Evolutionary conservation across 495 filamentous ascomycete genomes (phyloP).

Genomic region (Staphylotrichum tortipilum): DNA sequence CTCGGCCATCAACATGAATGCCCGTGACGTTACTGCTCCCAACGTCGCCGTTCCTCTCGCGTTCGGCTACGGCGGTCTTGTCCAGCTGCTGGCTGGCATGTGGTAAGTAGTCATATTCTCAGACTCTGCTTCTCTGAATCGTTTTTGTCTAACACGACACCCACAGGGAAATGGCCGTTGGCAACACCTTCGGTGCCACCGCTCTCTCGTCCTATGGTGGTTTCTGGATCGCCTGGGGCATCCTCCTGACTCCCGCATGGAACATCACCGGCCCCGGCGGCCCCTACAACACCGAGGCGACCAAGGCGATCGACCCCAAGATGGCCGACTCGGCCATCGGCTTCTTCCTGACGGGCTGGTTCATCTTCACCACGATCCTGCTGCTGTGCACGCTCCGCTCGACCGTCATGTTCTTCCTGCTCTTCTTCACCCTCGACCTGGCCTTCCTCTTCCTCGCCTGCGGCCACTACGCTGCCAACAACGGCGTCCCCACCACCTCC

Average conservation of each 20-base stretch:
- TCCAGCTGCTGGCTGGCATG: slow-evolving; percentile 93
- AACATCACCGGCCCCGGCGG: slow-evolving; percentile 51
- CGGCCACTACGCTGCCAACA: slow-evolving; percentile 49
- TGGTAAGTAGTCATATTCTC: slow-evolving; percentile 57
- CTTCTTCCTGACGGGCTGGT: slow-evolving; percentile 88
- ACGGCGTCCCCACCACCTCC: slow-evolving; percentile 15
- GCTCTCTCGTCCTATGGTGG: slow-evolving; percentile 94
- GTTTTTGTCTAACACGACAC: not conserved
- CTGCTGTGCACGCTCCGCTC: slow-evolving; percentile 85
- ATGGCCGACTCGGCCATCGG: slow-evolving; percentile 58
- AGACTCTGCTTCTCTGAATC: not conserved
- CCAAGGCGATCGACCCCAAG: slow-evolving; percentile 24
- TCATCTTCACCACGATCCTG: slow-evolving; percentile 91
- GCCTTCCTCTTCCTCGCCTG: slow-evolving; percentile 84
- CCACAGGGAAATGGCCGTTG: slow-evolving; percentile 90
- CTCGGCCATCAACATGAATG: slow-evolving; percentile 69
- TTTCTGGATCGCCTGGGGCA: slow-evolving; percentile 91
- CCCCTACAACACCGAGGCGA: slow-evolving; percentile 31
- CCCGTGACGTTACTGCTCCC: slow-evolving; percentile 49
- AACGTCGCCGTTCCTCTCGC: slow-evolving; percentile 65
- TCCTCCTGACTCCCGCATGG: slow-evolving; percentile 68
- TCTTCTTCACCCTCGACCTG: slow-evolving; percentile 91
- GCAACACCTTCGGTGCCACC: slow-evolving; percentile 96
- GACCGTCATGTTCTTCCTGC: slow-evolving; percentile 88
- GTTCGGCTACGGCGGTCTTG: slow-evolving; percentile 77